Evolutionary conservation across 306 rosid species (phyloP).

Genomic region (Trifolium subterraneum): DNA sequence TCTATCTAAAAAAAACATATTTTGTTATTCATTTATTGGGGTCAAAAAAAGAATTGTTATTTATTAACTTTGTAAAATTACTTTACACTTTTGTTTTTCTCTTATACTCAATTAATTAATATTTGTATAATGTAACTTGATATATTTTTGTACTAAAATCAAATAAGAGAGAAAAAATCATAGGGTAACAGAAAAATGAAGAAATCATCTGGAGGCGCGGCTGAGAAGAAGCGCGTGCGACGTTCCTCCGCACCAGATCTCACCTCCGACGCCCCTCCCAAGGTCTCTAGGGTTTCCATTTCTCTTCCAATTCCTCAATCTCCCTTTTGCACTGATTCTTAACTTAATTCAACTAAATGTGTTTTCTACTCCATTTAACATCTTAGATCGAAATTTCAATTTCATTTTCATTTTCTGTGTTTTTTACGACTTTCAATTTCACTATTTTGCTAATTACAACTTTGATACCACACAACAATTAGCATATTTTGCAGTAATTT

Average conservation of each 20-base stretch:
- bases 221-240: constrained; percentile 93
- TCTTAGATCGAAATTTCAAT: constrained; percentile 22
- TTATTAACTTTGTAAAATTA: too few relatives aligned
- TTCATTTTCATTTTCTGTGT: background rate
- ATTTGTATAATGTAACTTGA: background rate
- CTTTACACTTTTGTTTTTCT: too few relatives aligned
- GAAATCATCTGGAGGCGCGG: constrained; percentile 86
- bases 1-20: too few relatives aligned
- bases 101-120: background rate
- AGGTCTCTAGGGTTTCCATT: constrained; percentile 55
- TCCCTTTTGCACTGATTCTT: background rate
- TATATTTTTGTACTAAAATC: background rate
- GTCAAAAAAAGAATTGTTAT: too few relatives aligned
- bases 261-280: constrained; percentile 81
- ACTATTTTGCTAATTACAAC: constrained; percentile 25
- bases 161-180: background rate
- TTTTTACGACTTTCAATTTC: constrained; percentile 12
- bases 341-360: background rate
- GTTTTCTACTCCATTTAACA: constrained; percentile 16
- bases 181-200: constrained; percentile 56
- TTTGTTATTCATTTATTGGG: too few relatives aligned
- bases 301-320: background rate
- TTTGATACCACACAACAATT: background rate
- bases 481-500: background rate
- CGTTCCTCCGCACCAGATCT: constrained; percentile 82